Evolutionary conservation across 345 rosid species (phyloP).

Genomic region (Salix suchowensis): DNA sequence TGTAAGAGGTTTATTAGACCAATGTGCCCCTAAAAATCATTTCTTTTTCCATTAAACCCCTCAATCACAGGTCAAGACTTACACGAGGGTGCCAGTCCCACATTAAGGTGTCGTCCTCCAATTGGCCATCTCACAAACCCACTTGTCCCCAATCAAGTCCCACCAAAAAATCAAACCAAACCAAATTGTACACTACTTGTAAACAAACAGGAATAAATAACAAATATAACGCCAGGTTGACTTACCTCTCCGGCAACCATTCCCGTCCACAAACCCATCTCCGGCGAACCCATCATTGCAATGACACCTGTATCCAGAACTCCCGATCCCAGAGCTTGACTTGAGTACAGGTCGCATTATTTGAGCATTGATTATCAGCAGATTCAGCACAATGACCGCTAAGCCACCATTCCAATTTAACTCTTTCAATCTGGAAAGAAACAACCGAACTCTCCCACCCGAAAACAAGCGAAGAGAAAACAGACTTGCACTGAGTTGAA

Average conservation of each 20-base stretch:
- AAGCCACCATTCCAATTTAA: constrained; percentile 76
- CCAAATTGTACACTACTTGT: not conserved
- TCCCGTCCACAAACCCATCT: constrained; percentile 49
- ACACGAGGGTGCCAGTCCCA: not conserved
- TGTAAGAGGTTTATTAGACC: not conserved
- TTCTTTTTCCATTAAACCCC: not conserved
- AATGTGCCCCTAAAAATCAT: not conserved
- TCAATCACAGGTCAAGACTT: not conserved
- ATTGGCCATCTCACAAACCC: constrained; percentile 6
- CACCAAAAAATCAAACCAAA: not conserved
- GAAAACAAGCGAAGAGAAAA: constrained; percentile 53
- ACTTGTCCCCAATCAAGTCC: not conserved
- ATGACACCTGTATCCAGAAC: constrained; percentile 43
- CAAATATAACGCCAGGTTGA: constrained; percentile 17
- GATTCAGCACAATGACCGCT: constrained; percentile 21
- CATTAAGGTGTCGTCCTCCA: not conserved
- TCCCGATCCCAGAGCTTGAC: constrained; percentile 16
- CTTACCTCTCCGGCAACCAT: constrained; percentile 69
- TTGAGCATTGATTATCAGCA: constrained; percentile 16
- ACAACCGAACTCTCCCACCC: constrained; percentile 19
- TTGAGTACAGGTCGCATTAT: constrained; percentile 14
- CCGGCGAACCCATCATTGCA: constrained; percentile 51
- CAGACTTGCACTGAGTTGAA: constrained; percentile 26
- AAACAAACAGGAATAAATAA: not conserved
- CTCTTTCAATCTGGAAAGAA: constrained; percentile 46